phyloP scores from a whole-genome alignment of 768 basidiomycete genomes.

The Psilocybe azurescens region DNA sequence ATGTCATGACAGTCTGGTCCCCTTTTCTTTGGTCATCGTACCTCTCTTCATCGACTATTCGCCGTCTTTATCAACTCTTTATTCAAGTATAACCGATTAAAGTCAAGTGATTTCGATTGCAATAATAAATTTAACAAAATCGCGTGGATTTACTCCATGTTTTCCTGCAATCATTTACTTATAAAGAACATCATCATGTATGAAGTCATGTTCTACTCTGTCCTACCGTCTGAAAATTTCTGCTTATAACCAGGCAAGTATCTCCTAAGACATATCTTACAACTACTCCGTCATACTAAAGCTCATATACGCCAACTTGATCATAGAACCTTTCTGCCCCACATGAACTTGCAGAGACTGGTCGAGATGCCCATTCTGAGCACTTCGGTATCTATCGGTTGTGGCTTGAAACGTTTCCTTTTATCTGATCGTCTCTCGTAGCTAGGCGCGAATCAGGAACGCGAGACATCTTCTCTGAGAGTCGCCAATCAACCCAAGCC shows the following conservation, averaged over 20 bases:
- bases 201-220: constrained; percentile 15
- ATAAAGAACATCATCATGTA: constrained; percentile 11
- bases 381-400: constrained; percentile 2
- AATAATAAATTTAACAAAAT: neutral
- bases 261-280: neutral
- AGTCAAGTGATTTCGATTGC: neutral
- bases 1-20: neutral
- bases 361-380: neutral
- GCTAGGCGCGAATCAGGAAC: neutral
- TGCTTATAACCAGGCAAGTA: neutral
- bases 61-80: too few species aligned
- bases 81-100: neutral
- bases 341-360: neutral
- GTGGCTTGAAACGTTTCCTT: neutral
- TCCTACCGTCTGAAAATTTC: neutral
- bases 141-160: constrained; percentile 13
- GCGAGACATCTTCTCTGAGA: constrained; percentile 1
- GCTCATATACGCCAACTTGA: neutral
- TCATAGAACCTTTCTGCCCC: neutral
- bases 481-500: neutral
- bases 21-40: neutral
- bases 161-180: neutral
- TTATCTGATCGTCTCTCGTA: neutral
- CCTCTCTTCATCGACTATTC: neutral
- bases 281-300: neutral